phyloP scores from a whole-genome alignment of 148 eudicot genomes.

The Diospyros kaki region DNA sequence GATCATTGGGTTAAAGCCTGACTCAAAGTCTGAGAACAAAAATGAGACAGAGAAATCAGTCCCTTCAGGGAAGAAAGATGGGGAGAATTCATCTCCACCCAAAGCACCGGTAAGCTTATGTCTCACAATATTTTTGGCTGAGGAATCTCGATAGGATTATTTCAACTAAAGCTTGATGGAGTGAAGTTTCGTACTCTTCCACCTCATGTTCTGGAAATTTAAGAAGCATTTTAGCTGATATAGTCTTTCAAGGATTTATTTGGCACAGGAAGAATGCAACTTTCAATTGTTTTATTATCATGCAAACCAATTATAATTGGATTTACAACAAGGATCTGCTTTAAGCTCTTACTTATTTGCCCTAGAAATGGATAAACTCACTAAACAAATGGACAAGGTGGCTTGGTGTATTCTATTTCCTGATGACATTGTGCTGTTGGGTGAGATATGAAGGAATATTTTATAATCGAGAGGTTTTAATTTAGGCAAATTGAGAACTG shows the following conservation, averaged over 20 bases:
- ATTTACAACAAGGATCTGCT: too few relatives aligned
- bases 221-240: neutral
- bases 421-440: too few relatives aligned
- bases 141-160: neutral
- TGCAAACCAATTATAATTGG: too few relatives aligned
- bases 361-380: too few relatives aligned
- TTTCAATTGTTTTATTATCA: neutral
- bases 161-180: neutral
- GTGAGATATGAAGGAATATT: too few relatives aligned
- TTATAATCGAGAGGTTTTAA: too few relatives aligned
- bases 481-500: too few relatives aligned
- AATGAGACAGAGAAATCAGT: constrained; percentile 51
- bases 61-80: constrained; percentile 49
- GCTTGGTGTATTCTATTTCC: too few relatives aligned
- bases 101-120: constrained; percentile 36
- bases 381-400: too few relatives aligned
- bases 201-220: constrained; percentile 7
- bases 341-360: too few relatives aligned
- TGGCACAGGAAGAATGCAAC: neutral
- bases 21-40: constrained; percentile 52
- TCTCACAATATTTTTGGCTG: neutral
- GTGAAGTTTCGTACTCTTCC: constrained; percentile 3
- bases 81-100: constrained; percentile 49
- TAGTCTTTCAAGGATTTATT: neutral
- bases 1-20: constrained; percentile 45